Percentiles rank a stretch among this genome's conserved stretches.
phyloP scores from a whole-genome alignment of 2,329 filamentous ascomycete species.

The Lachnellula willkommii region DNA sequence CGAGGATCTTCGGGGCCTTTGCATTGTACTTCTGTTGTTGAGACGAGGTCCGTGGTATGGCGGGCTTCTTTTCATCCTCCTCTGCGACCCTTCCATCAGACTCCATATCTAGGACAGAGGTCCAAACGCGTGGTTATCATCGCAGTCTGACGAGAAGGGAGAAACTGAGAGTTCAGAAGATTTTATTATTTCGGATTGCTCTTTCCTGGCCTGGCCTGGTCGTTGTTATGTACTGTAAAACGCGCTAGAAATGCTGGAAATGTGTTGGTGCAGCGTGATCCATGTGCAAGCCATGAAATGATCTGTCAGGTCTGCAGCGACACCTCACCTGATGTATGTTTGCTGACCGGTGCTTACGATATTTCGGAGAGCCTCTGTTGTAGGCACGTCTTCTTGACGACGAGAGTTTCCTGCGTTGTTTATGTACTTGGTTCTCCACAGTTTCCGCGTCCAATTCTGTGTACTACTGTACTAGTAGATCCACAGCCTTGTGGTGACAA shows the following conservation, averaged over 20 bases:
- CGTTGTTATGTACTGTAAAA: too few relatives aligned
- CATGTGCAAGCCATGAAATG: constrained; percentile 15
- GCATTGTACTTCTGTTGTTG: constrained; percentile 7
- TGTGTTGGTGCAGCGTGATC: constrained; percentile 8
- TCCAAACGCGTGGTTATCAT: constrained; percentile 21
- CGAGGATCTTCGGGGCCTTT: constrained; percentile 46
- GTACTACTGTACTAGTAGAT: too few relatives aligned
- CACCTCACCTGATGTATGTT: constrained; percentile 1
- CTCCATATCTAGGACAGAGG: constrained; percentile 28
- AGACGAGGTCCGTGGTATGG: constrained; percentile 7
- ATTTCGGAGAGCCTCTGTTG: background rate
- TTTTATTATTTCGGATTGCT: background rate
- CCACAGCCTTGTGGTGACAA: background rate
- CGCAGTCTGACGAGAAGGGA: constrained; percentile 8
- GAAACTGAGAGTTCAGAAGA: background rate
- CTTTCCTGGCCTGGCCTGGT: too few relatives aligned
- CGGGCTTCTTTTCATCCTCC: constrained; percentile 12
- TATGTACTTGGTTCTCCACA: background rate
- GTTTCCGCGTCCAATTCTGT: background rate
- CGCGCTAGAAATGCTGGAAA: background rate
- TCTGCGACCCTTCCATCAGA: constrained; percentile 19
- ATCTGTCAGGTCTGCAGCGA: constrained; percentile 15
- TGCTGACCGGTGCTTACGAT: constrained; percentile 9
- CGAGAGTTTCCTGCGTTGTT: background rate
- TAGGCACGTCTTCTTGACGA: background rate